Percentiles rank a stretch among this genome's conserved stretches.
These are phyloP conservation scores for Geranomyces variabilis DNA, from an alignment of 192 early-diverging fungal genomes.

Conservation along the genomic window DNA sequence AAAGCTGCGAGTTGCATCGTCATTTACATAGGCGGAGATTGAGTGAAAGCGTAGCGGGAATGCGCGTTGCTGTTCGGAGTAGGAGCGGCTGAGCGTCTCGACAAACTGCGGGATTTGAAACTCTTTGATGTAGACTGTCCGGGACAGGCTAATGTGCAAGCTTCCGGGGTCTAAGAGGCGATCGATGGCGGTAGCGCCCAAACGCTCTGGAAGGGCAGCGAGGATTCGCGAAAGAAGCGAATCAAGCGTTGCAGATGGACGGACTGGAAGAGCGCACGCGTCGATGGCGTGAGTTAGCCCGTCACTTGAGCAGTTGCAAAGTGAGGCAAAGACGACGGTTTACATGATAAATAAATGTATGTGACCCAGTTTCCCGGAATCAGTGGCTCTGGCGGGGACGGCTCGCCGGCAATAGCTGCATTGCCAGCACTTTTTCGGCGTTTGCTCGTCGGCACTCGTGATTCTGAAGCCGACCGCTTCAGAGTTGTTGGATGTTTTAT, in stretches of 20 bases:
- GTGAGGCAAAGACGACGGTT: too few species aligned
- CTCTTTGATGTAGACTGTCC: slow-evolving; percentile 51
- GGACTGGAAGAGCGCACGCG: too few species aligned
- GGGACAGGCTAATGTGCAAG: slow-evolving; percentile 52
- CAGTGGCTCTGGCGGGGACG: too few species aligned
- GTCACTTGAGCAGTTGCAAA: neutral
- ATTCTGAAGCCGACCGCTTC: too few species aligned
- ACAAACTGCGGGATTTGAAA: slow-evolving; percentile 49
- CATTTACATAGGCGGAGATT: slow-evolving; percentile 41
- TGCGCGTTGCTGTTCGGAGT: slow-evolving; percentile 15
- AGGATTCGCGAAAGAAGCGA: too few species aligned
- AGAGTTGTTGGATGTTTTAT: too few species aligned
- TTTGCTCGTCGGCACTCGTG: too few species aligned
- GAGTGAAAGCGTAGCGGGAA: neutral
- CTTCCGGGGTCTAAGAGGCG: neutral
- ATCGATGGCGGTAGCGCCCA: neutral
- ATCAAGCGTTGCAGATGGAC: too few species aligned
- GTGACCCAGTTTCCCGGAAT: neutral
- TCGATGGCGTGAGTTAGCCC: neutral
- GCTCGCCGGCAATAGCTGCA: too few species aligned
- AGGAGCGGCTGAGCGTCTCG: slow-evolving; percentile 25
- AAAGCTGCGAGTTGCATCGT: slow-evolving; percentile 51
- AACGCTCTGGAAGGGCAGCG: neutral
- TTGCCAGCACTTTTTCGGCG: too few species aligned
- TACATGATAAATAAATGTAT: neutral